Percentiles rank a stretch among this genome's conserved stretches.
These are phyloP conservation scores for Aspergillus clavatus DNA, from an alignment of 2,329 filamentous ascomycete species.

Conservation along the genomic window DNA sequence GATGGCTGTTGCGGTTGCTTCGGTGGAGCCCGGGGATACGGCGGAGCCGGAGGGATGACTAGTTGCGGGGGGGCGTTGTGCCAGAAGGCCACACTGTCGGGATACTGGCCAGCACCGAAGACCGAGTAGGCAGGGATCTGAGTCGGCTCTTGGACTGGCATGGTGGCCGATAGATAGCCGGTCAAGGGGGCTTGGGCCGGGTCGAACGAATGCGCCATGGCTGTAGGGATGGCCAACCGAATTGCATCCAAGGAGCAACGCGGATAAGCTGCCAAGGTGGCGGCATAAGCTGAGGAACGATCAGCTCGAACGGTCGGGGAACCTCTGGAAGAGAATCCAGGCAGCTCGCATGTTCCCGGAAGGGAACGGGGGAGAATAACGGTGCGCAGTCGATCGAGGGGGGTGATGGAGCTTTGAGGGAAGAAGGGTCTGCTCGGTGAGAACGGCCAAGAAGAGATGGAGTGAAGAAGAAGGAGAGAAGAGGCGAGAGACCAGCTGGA, in stretches of 20 bases:
- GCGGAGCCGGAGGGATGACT: slow-evolving; percentile 11
- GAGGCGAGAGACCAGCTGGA: no score
- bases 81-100: slow-evolving; percentile 43
- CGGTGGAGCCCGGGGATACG: slow-evolving; percentile 18
- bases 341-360: slow-evolving; percentile 11
- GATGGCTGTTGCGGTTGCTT: slow-evolving; percentile 23
- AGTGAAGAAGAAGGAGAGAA: no score
- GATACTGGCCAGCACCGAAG: slow-evolving; percentile 34
- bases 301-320: slow-evolving; percentile 9
- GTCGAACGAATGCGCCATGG: slow-evolving; percentile 30
- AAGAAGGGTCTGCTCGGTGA: background rate
- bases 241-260: slow-evolving; percentile 17
- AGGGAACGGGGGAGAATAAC: background rate
- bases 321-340: slow-evolving; percentile 7
- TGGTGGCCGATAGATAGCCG: slow-evolving; percentile 22
- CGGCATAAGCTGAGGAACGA: slow-evolving; percentile 16
- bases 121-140: slow-evolving; percentile 31
- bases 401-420: background rate
- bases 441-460: background rate
- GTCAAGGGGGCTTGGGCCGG: slow-evolving; percentile 28
- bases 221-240: slow-evolving; percentile 7
- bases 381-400: no score
- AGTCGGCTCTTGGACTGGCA: slow-evolving; percentile 20
- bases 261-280: slow-evolving; percentile 3
- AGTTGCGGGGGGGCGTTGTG: slow-evolving; percentile 29